Evolutionary conservation across 2,329 filamentous ascomycete genomes (phyloP).

Genomic region (Madurella mycetomatis): DNA sequence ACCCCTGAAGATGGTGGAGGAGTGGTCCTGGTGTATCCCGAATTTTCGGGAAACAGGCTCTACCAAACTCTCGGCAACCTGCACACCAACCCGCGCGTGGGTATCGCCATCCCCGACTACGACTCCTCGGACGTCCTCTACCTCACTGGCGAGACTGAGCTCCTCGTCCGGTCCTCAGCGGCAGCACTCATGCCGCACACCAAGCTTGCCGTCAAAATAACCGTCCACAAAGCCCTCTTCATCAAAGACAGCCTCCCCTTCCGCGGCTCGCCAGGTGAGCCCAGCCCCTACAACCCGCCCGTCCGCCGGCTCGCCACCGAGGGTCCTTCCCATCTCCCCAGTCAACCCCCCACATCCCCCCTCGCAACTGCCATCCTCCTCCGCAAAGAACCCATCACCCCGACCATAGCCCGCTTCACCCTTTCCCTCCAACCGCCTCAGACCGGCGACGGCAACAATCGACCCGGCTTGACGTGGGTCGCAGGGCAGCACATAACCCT

Average conservation of each 20-base stretch:
- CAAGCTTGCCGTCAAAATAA: conserved; percentile 68
- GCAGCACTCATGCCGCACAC: conserved; percentile 60
- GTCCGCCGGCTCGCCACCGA: conserved; percentile 63
- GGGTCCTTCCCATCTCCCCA: conserved; percentile 28
- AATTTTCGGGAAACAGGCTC: conserved; percentile 78
- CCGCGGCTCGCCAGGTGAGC: conserved; percentile 53
- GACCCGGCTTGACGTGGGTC: conserved; percentile 43
- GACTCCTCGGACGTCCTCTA: conserved; percentile 69
- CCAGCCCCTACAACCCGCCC: conserved; percentile 75
- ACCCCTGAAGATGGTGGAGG: conserved; percentile 14
- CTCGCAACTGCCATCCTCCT: conserved; percentile 51
- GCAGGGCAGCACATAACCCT: conserved; percentile 76
- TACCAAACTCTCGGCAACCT: conserved; percentile 84
- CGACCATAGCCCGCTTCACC: conserved; percentile 61
- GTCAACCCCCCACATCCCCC: conserved; percentile 17
- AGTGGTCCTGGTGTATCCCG: conserved; percentile 65
- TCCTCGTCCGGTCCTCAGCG: conserved; percentile 62
- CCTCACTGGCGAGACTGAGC: conserved; percentile 62
- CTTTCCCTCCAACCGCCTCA: conserved; percentile 35
- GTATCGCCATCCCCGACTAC: conserved; percentile 71
- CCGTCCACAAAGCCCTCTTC: conserved; percentile 55
- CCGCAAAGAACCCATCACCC: conserved; percentile 56
- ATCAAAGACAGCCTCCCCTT: conserved; percentile 65
- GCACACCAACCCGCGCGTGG: conserved; percentile 59
- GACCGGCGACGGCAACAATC: conserved; percentile 1